phyloP scores from a whole-genome alignment of 805 yeast genomes.

The Zygosaccharomyces bailii region DNA sequence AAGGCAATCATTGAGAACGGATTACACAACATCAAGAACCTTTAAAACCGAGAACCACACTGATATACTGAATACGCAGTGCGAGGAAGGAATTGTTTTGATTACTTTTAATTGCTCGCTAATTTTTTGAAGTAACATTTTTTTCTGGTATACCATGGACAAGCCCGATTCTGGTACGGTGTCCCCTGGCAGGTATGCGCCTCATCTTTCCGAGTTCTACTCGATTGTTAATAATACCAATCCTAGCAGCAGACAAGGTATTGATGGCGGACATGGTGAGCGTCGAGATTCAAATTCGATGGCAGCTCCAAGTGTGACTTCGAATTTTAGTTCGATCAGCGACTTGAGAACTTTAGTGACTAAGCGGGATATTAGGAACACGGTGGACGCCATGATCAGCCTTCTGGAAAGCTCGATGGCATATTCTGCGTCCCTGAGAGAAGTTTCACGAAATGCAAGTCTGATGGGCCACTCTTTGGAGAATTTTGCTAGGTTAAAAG shows the following conservation, averaged over 20 bases:
- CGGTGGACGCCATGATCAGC: constrained; percentile 47
- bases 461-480: constrained; percentile 72
- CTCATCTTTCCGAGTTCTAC: constrained; percentile 60
- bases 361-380: constrained; percentile 52
- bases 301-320: constrained; percentile 39
- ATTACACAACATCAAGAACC: constrained; percentile 2
- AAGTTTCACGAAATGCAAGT: constrained; percentile 53
- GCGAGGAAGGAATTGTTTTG: neutral
- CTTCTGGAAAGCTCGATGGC: constrained; percentile 45
- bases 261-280: constrained; percentile 6
- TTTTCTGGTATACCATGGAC: constrained; percentile 6
- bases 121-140: neutral
- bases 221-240: constrained; percentile 43
- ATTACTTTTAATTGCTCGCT: neutral
- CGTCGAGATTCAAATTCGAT: constrained; percentile 15
- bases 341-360: constrained; percentile 63
- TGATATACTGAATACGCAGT: neutral
- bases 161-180: constrained; percentile 12
- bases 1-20: constrained; percentile 6
- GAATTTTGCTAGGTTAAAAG: constrained; percentile 57
- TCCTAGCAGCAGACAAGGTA: constrained; percentile 7
- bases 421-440: constrained; percentile 43
- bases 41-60: neutral
- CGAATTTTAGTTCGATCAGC: constrained; percentile 50
- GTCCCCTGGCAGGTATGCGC: constrained; percentile 33